Base-by-base conservation (phyloP, 75 land plant genomes). In the Picea sitchensis region DNA sequence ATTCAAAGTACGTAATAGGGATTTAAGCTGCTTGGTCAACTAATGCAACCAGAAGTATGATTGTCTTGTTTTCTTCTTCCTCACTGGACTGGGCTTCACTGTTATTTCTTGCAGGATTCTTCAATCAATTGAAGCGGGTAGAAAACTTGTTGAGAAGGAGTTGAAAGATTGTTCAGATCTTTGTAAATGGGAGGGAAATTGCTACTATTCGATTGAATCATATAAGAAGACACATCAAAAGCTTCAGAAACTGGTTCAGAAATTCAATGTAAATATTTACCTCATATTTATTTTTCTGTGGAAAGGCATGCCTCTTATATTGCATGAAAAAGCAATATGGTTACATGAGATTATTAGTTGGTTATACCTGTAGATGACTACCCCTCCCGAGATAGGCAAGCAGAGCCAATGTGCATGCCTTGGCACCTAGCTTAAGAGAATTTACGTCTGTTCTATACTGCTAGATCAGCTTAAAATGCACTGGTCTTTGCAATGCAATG, bases 181-280 rank as follows among this genome's bases (percentile, higher is more conserved):
- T 60, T 84, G 87, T 54, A 75, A 86, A 26, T 98, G 99, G 99
- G 94, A 93, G 54, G 82, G 86, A 12, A 86, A 65, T 62, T 77
- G 68, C 77, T 85, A 83, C 61, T 84, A 84, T 36, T 31, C 86
- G 7, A 74, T 87, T n/a, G 87, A 87, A n/a, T 83, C 83, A 14
- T 84, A 86, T 44, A 92, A 85, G 69, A 95, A 78, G 73, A 81
- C 86, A 32, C 83, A 93, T 51, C 88, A 90, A 80, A 95, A 93
- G 86, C 81, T 95, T 8, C 84, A 81, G 82, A 95, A 98, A 73
- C 80, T 95, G 12, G 73, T 98, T 14, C 85, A 89, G 30, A 92
- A 98, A 81, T 95, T 86, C 79, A 93, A 86, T 81, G 99, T 95
- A 71, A 23, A 51, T 51, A 51, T 51, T 51, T 51, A 51, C 9